Evolutionary conservation across 2,329 filamentous ascomycete species (phyloP).

Genomic region (Didymellaceae sp.): DNA sequence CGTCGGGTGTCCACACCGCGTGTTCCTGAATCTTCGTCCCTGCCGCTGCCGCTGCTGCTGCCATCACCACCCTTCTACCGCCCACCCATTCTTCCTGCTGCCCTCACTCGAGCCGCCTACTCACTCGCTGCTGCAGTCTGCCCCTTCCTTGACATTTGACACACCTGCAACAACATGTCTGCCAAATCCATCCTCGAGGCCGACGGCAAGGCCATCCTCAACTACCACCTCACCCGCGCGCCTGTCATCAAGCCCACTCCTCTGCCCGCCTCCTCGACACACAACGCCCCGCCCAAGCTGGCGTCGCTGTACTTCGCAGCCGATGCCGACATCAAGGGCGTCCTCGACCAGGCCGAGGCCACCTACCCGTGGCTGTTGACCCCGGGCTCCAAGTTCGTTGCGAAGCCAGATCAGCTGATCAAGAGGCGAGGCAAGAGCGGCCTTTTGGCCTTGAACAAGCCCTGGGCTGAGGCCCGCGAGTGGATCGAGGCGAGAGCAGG

Average conservation of each 20-base stretch:
- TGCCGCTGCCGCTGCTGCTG: conserved; percentile 19
- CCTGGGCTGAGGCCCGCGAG: conserved; percentile 89
- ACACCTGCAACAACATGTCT: conserved; percentile 71
- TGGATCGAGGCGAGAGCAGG: conserved; percentile 93
- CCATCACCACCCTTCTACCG: conserved; percentile 21
- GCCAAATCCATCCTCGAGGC: conserved; percentile 98
- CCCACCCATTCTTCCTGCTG: conserved; percentile 14
- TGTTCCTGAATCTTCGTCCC: conserved; percentile 19
- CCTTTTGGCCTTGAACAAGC: conserved; percentile 94
- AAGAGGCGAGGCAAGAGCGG: conserved; percentile 99
- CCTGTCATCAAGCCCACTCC: conserved; percentile 97
- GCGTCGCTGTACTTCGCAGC: conserved; percentile 93
- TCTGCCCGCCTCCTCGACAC: conserved; percentile 80
- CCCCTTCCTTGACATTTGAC: conserved; percentile 21
- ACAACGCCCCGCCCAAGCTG: conserved; percentile 91
- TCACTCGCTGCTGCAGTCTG: conserved; percentile 34
- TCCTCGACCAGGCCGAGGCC: conserved; percentile 94
- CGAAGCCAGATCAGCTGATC: conserved; percentile 99
- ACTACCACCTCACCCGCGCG: conserved; percentile 99
- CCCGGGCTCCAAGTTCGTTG: conserved; percentile 87
- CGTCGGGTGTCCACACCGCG: conserved; percentile 24
- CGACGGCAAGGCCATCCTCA: conserved; percentile 99
- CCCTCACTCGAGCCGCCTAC: conserved; percentile 19
- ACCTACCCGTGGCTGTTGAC: conserved; percentile 95
- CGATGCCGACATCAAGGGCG: conserved; percentile 78